phyloP scores from a whole-genome alignment of 179 eudicot species.

The Gypsophila paniculata region DNA sequence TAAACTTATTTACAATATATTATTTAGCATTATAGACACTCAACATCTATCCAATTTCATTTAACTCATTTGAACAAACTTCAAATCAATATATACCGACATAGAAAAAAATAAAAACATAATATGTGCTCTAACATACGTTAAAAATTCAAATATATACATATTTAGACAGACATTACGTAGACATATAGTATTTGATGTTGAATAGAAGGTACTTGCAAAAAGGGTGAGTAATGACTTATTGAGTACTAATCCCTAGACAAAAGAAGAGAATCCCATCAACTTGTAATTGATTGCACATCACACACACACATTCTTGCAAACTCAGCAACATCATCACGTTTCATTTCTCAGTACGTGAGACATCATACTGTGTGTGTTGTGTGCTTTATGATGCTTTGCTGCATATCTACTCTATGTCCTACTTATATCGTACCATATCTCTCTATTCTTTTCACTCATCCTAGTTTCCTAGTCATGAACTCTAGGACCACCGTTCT shows the following conservation, averaged over 20 bases:
- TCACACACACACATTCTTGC: conserved; percentile 14
- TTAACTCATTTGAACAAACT: no score
- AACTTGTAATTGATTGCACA: conserved; percentile 16
- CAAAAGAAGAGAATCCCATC: conserved; percentile 20
- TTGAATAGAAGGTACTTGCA: no score
- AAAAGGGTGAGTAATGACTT: conserved; percentile 7
- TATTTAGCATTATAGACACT: no score
- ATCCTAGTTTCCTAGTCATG: neutral
- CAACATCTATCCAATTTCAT: no score
- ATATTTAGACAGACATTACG: no score
- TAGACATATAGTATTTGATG: no score
- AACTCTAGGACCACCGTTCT: neutral
- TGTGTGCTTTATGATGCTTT: conserved; percentile 8
- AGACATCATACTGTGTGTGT: conserved; percentile 9
- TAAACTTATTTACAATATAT: no score
- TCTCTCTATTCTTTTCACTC: neutral
- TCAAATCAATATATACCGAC: no score
- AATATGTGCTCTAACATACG: no score
- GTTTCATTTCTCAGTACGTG: conserved; percentile 4
- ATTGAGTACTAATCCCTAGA: conserved; percentile 22
- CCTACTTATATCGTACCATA: no score
- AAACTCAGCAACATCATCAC: conserved; percentile 7
- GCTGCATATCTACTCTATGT: conserved; percentile 13
- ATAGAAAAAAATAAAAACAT: no score
- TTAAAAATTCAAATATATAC: no score